phyloP scores from a whole-genome alignment of 805 yeast genomes.

The Schizosaccharomyces cryophilus region DNA sequence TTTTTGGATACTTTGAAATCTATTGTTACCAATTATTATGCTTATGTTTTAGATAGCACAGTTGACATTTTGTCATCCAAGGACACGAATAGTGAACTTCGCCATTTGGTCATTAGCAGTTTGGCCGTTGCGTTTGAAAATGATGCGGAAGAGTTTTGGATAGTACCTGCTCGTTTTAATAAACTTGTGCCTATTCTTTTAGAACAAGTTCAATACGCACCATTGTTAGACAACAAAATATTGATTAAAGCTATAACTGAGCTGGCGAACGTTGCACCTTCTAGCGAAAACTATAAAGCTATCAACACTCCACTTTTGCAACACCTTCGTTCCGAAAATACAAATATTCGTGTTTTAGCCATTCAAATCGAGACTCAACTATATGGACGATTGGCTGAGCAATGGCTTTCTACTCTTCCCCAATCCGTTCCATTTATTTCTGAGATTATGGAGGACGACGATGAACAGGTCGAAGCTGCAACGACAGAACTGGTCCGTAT shows the following conservation, averaged over 20 bases:
- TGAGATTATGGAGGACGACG: slow-evolving; percentile 84
- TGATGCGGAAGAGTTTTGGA: slow-evolving; percentile 91
- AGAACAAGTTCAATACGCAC: slow-evolving; percentile 26
- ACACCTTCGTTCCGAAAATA: slow-evolving; percentile 25
- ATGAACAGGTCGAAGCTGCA: slow-evolving; percentile 75
- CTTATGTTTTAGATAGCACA: slow-evolving; percentile 62
- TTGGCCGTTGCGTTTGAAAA: neutral
- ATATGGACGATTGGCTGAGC: slow-evolving; percentile 80
- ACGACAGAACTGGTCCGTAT: slow-evolving; percentile 83
- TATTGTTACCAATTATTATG: slow-evolving; percentile 67
- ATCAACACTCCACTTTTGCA: slow-evolving; percentile 39
- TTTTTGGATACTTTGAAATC: slow-evolving; percentile 65
- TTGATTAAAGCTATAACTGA: slow-evolving; percentile 59
- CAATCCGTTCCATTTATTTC: slow-evolving; percentile 90
- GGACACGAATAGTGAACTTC: neutral
- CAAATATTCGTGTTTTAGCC: slow-evolving; percentile 39
- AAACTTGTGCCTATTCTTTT: slow-evolving; percentile 37
- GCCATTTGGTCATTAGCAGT: neutral
- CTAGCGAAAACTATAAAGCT: slow-evolving; percentile 41
- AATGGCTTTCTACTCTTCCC: slow-evolving; percentile 76
- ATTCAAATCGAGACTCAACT: slow-evolving; percentile 53
- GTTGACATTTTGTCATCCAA: slow-evolving; percentile 21
- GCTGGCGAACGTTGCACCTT: slow-evolving; percentile 36
- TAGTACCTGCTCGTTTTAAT: slow-evolving; percentile 62
- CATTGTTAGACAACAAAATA: slow-evolving; percentile 11